phyloP scores from a whole-genome alignment of 208 protist genomes.

The Vickermania spadyakhi region DNA sequence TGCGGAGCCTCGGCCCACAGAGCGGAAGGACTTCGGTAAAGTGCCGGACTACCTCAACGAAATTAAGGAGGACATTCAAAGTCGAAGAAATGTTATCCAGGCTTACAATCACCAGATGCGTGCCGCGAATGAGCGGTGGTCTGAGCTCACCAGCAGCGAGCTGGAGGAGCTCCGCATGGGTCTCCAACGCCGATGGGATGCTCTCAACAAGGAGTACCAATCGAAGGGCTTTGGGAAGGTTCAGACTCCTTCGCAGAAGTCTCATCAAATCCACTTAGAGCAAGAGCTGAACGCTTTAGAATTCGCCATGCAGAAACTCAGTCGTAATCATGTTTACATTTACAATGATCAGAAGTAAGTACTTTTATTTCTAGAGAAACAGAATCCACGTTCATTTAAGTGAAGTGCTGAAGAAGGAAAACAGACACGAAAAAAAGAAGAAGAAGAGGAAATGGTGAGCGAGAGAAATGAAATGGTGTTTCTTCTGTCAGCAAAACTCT shows the following conservation, averaged over 20 bases:
- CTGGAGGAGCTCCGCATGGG: conserved; percentile 65
- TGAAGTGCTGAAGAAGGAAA: no score
- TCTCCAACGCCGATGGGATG: conserved; percentile 87
- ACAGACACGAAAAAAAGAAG: no score
- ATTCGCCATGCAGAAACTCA: conserved; percentile 84
- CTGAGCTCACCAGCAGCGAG: conserved; percentile 69
- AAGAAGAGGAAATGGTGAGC: no score
- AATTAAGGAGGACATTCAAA: conserved; percentile 83
- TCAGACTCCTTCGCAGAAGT: conserved; percentile 82
- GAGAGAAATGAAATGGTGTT: no score
- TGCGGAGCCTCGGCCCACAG: conserved; percentile 33
- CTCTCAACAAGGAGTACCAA: conserved; percentile 89
- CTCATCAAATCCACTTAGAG: conserved; percentile 70
- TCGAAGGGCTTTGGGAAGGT: conserved; percentile 87
- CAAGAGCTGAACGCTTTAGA: conserved; percentile 78
- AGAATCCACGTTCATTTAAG: no score
- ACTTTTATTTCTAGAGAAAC: no score
- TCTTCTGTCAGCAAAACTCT: no score
- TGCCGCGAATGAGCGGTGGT: conserved; percentile 62
- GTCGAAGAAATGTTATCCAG: conserved; percentile 42
- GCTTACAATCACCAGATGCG: conserved; percentile 21
- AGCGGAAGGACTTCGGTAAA: conserved; percentile 80
- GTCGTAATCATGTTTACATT: conserved; percentile 72
- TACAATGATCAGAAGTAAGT: conserved; percentile 80
- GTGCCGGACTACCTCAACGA: conserved; percentile 87